phyloP scores from a whole-genome alignment of 345 rosid genomes.

The Gossypium turneri region DNA sequence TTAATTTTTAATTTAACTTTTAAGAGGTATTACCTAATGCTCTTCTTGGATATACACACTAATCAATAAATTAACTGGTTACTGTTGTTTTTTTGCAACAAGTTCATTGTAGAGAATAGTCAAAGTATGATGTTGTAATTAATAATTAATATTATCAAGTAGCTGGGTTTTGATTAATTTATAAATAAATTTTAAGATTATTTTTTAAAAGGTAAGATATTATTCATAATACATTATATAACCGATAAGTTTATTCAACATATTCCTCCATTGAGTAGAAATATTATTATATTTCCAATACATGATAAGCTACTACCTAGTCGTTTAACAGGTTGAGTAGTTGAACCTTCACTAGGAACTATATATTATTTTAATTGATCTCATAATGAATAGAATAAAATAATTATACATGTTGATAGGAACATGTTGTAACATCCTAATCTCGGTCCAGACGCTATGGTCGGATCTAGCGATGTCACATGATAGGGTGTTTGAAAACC shows the following conservation, averaged over 20 bases:
- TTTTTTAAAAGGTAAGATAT: too few relatives aligned
- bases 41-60: background rate
- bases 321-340: background rate
- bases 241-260: too few relatives aligned
- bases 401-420: background rate
- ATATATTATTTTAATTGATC: background rate
- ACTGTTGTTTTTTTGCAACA: background rate
- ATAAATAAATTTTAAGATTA: background rate
- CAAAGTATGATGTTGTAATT: background rate
- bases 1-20: background rate
- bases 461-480: too few relatives aligned
- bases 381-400: too few relatives aligned
- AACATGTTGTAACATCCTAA: too few relatives aligned
- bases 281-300: background rate
- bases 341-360: background rate
- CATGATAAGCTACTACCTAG: background rate
- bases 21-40: background rate
- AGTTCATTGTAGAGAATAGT: conserved; percentile 3
- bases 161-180: background rate
- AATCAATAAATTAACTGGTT: background rate
- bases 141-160: background rate
- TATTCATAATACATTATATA: too few relatives aligned
- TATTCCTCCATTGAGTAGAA: too few relatives aligned
- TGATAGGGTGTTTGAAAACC: too few relatives aligned
- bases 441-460: too few relatives aligned